These are phyloP conservation scores for Rhodofomes roseus DNA, from an alignment of 1,284 basidiomycete species.

Conservation along the genomic window DNA sequence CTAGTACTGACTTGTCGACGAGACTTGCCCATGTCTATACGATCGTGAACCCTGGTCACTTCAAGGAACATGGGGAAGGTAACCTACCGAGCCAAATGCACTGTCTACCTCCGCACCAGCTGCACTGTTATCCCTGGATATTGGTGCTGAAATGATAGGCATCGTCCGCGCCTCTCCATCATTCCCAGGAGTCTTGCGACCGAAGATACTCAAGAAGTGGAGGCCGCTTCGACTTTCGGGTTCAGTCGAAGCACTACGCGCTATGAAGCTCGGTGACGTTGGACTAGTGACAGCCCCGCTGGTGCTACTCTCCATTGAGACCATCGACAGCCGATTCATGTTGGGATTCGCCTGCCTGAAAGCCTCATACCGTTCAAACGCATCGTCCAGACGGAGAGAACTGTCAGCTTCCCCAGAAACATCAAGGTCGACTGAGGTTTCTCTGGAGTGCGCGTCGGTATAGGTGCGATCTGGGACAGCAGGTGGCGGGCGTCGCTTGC, in stretches of 20 bases:
- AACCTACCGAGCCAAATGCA: conserved; percentile 67
- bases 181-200: conserved; percentile 45
- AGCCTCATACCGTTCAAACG: conserved; percentile 85
- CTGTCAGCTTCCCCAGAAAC: conserved; percentile 19
- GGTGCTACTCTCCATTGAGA: conserved; percentile 45
- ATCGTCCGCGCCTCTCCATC: conserved; percentile 35
- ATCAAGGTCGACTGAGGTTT: conserved; percentile 50
- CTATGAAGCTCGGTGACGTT: conserved; percentile 19
- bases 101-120: conserved; percentile 15
- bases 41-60: not conserved
- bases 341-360: conserved; percentile 55
- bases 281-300: conserved; percentile 24
- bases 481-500: conserved; percentile 50
- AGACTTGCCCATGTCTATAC: conserved; percentile 85
- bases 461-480: conserved; percentile 31
- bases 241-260: conserved; percentile 29
- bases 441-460: conserved; percentile 5
- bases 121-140: conserved; percentile 27
- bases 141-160: conserved; percentile 58
- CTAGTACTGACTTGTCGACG: conserved; percentile 78
- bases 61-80: not conserved
- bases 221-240: conserved; percentile 36
- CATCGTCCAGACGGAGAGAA: conserved; percentile 66
- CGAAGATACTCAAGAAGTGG: conserved; percentile 52
- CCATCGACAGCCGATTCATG: conserved; percentile 54